Evolutionary conservation across 2,329 filamentous ascomycete species (phyloP), one percentile per base, ranked within the genome.

Genomic region (Trichoderma sp.): DNA sequence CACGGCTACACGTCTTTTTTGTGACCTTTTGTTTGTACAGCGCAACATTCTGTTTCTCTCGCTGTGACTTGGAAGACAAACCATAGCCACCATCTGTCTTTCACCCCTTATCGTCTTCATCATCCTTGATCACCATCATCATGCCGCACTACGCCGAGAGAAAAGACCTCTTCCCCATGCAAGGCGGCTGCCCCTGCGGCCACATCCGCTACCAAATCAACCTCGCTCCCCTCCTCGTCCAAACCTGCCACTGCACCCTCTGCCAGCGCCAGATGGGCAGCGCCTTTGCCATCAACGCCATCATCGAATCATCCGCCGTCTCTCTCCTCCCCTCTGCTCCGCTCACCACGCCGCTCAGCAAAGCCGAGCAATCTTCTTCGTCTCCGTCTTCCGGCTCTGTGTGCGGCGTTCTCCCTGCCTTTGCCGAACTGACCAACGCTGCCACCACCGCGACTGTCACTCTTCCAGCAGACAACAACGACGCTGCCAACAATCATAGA

Each of bases 191-290:
- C 77, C 86, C 87, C 64, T 92, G 90, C 77, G 89, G 89, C 16
- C 88, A 91, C 74, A 83, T 91, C 72, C 91, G 90, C 77, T 91
- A 92, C 77, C 80, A 89, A 14, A 83, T 88, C 37, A 87, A 88
- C 73, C 80, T 90, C 2, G 80, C 90, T n/a, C 77, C 83, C 24
- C 74, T 85, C 53, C 71, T 81, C 63, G 78, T 81, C 40, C 80
- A 85, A 73, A 82, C 80, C 78, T 85, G 83, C 75, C 81, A 83
- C 75, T 85, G 83, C 76, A 81, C 80, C 29, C 74, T 75, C 70
- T 85, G 83, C 76, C 83, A 85, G 72, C 80, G 77, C 66, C 81
- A 84, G 73, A 80, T 79, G 19, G 83, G 83, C 70, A 76, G 78
- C 53, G 77, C 74, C 69, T 77, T 80, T 62, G 76, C 74, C 75